A percentile compares a stretch with the other conserved stretches of the same genome.
These are phyloP conservation scores for Trypanosoma cruzi DNA, from an alignment of 208 protist species.

Conservation along the genomic window DNA sequence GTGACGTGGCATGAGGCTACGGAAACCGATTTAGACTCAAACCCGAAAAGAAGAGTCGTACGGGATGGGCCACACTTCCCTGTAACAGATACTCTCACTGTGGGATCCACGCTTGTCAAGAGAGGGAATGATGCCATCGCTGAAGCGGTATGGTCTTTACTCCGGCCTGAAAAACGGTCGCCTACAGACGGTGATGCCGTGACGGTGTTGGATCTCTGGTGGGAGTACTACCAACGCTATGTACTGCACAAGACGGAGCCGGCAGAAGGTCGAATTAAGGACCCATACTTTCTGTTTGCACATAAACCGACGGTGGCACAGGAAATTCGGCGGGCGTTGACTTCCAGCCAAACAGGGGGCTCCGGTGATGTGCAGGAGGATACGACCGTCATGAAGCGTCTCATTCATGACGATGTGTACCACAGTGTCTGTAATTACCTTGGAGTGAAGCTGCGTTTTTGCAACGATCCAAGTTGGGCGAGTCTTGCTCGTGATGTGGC, in stretches of 20 bases:
- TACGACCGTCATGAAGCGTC: constrained; percentile 31
- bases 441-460: constrained; percentile 42
- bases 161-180: constrained; percentile 32
- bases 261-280: constrained; percentile 33
- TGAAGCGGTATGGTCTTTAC: constrained; percentile 38
- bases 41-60: neutral
- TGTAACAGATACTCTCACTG: constrained; percentile 4
- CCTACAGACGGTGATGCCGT: constrained; percentile 12
- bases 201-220: constrained; percentile 73
- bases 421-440: constrained; percentile 53
- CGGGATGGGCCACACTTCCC: constrained; percentile 45
- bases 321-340: constrained; percentile 37
- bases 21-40: neutral
- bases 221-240: constrained; percentile 64
- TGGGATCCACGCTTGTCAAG: neutral
- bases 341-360: constrained; percentile 13
- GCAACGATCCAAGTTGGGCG: constrained; percentile 62
- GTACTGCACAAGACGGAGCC: constrained; percentile 72
- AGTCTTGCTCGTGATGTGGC: constrained; percentile 68
- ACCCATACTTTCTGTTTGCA: constrained; percentile 33
- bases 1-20: constrained; percentile 5
- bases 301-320: constrained; percentile 41
- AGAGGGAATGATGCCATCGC: constrained; percentile 26
- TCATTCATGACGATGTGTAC: constrained; percentile 54
- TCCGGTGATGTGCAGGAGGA: constrained; percentile 25